Evolutionary conservation across 2,329 filamentous ascomycete genomes (phyloP), one percentile per base, ranked within the genome.

Genomic region (Alternaria dauci): DNA sequence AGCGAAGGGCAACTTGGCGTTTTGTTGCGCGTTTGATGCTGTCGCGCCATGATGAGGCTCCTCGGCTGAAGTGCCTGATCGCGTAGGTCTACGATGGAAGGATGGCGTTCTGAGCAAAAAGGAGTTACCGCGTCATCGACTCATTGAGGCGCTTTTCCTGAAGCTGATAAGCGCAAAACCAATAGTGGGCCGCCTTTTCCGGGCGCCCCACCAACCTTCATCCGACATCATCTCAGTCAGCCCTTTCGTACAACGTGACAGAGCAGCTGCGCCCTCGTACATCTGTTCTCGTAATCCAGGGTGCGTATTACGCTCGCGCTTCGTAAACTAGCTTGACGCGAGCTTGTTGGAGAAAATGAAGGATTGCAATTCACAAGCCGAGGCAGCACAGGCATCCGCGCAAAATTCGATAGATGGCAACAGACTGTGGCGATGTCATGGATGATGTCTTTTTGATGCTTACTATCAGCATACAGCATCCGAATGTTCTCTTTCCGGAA

Each of bases 51-150:
- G 16, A 38, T 43, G 14, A 23, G 55, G 43, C 30, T 36, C 23
- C 32, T 30, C 36, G 12, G 38, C 23, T 52, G 25, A 4, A 52
- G 4, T 26, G n/a, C 41, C 2, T 38, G 50, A 36, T 36, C 18
- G 28, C 23, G 39, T 20, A 11, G 25, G 18, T 3, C 26, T 16
- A 12, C 20, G 11, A 2, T 20, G 44, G 18, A 36, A 54, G 34
- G n/a, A 51, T 26, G 26, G 25, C 12, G 36, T 39, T 18, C 23
- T 46, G 23, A 52, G 26, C 39, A 43, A 51, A 58, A 32, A 42
- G 32, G 34, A 20, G 44, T 14, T 48, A 25, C 38, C 26, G 55
- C 59, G 59, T 62, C 59, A 62, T 62, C 18, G 52, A 50, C 44
- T 6, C 32, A 23, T 50, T 12, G 23, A 44, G 4, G 14, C 43